Evolutionary conservation across 495 filamentous ascomycete genomes (phyloP).

Genomic region (Cladorrhinum samala): DNA sequence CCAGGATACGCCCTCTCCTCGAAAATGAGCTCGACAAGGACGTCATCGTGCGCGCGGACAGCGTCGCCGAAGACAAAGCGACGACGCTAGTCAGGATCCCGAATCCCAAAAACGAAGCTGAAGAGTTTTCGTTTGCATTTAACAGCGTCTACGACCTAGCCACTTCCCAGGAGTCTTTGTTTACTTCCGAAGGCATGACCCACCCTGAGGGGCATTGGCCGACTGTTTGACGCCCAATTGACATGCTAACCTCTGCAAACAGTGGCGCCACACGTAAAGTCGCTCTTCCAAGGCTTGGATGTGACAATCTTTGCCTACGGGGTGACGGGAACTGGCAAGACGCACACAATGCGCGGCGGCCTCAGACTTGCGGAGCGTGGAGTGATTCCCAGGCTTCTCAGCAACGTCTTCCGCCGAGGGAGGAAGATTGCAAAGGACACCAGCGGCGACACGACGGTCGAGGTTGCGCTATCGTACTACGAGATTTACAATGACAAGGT

Average conservation of each 20-base stretch:
- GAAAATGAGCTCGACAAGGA: slow-evolving; percentile 77
- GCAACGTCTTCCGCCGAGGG: slow-evolving; percentile 75
- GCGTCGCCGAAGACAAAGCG: slow-evolving; percentile 49
- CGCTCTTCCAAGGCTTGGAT: slow-evolving; percentile 90
- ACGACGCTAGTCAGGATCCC: slow-evolving; percentile 78
- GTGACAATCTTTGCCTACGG: slow-evolving; percentile 95
- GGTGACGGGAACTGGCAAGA: slow-evolving; percentile 93
- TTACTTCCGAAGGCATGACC: slow-evolving; percentile 73
- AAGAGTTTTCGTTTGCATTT: slow-evolving; percentile 92
- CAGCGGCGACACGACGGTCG: slow-evolving; percentile 63
- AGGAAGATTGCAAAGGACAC: slow-evolving; percentile 86
- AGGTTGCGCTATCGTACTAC: slow-evolving; percentile 86
- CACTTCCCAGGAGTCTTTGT: slow-evolving; percentile 77
- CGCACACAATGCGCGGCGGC: slow-evolving; percentile 95
- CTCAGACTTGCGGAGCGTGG: slow-evolving; percentile 83
- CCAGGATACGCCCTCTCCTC: slow-evolving; percentile 80
- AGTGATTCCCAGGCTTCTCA: slow-evolving; percentile 83
- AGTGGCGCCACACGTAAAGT: slow-evolving; percentile 65
- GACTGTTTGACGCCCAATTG: background rate
- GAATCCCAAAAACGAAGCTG: slow-evolving; percentile 84
- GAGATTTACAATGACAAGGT: slow-evolving; percentile 98
- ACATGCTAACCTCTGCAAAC: slow-evolving; percentile 12
- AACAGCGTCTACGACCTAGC: slow-evolving; percentile 82
- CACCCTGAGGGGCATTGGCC: background rate
- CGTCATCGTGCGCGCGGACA: slow-evolving; percentile 65